Conservation (phyloP, 2,329 filamentous ascomycete genomes). For the Cytospora schulzeri region DNA sequence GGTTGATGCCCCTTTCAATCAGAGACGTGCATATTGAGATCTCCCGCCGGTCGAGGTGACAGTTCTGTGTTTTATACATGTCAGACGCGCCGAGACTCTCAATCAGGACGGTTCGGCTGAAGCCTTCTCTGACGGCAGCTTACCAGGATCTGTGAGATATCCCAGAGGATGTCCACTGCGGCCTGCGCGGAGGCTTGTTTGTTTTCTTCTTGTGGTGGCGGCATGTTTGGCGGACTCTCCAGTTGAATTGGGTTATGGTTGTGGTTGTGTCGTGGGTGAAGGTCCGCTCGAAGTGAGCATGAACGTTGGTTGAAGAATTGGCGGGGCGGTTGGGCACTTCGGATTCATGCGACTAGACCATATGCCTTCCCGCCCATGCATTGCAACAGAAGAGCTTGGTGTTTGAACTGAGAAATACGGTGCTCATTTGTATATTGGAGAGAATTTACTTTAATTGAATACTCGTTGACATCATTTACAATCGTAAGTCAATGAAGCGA, state of each 20-base stretch:
- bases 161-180: conserved; percentile 79
- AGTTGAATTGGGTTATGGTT: conserved; percentile 1
- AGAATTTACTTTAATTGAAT: neutral
- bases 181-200: conserved; percentile 79
- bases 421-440: no score
- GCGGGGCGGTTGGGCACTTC: neutral
- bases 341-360: neutral
- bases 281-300: conserved; percentile 5
- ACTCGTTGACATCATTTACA: neutral
- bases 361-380: neutral
- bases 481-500: neutral
- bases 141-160: conserved; percentile 88
- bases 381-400: neutral
- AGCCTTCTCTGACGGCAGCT: conserved; percentile 34
- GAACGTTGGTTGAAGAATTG: neutral
- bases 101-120: neutral
- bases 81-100: neutral
- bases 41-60: conserved; percentile 85
- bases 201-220: conserved; percentile 47
- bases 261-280: conserved; percentile 4
- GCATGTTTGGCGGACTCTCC: conserved; percentile 34
- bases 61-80: conserved; percentile 65
- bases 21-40: conserved; percentile 94
- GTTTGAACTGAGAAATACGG: neutral
- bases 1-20: conserved; percentile 96